A percentile compares a stretch with the other conserved stretches of the same genome.
Conservation (phyloP, 164 flowering plant genomes). For the Vitis vinifera region ASM3070453v1 NC_081822.1:7772501-7773000, state of each 20-base stretch:
- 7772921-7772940: conserved; percentile 71
- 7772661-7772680: conserved; percentile 32
- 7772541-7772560: conserved; percentile 33
- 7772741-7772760: conserved; percentile 35
- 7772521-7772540: conserved; percentile 27
- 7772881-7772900: conserved; percentile 33
- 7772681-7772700: conserved; percentile 27
- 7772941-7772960: conserved; percentile 83
- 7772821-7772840: conserved; percentile 38
- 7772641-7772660: conserved; percentile 31
- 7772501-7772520: conserved; percentile 53
- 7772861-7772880: conserved; percentile 36
- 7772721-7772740: conserved; percentile 38
- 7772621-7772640: conserved; percentile 31
- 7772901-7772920: conserved; percentile 73
- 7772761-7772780: conserved; percentile 26
- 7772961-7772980: conserved; percentile 72
- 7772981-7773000: conserved; percentile 63
- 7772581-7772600: conserved; percentile 33
- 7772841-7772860: conserved; percentile 46
- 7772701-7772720: conserved; percentile 29
- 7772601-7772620: conserved; percentile 39
- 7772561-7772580: conserved; percentile 35
- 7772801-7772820: conserved; percentile 42
- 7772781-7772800: conserved; percentile 36